These are phyloP conservation scores for Ogataea nonfermentans DNA, from an alignment of 805 yeast genomes.

Conservation along the genomic window DNA sequence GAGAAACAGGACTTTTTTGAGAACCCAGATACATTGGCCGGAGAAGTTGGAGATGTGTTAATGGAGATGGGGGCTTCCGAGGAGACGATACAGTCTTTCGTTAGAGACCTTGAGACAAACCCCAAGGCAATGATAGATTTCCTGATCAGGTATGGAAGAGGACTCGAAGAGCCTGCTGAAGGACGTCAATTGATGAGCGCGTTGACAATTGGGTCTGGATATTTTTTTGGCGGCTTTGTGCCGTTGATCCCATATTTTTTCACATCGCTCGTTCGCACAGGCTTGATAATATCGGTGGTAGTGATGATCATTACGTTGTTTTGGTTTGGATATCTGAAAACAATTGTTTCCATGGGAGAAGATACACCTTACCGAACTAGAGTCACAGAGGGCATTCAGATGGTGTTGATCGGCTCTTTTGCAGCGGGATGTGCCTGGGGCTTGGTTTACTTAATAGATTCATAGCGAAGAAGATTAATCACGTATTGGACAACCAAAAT, in stretches of 20 bases:
- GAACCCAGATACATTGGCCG: slow-evolving; percentile 63
- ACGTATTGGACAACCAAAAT: background rate
- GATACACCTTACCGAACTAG: slow-evolving; percentile 62
- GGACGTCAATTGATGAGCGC: slow-evolving; percentile 88
- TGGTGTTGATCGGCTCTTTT: slow-evolving; percentile 93
- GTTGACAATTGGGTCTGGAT: slow-evolving; percentile 82
- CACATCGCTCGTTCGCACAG: slow-evolving; percentile 68
- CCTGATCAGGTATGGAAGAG: slow-evolving; percentile 83
- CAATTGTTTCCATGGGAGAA: slow-evolving; percentile 79
- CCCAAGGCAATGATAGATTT: slow-evolving; percentile 83
- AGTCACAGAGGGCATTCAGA: slow-evolving; percentile 78
- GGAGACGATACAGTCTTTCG: slow-evolving; percentile 68
- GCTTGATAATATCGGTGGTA: slow-evolving; percentile 68
- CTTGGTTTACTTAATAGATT: slow-evolving; percentile 74
- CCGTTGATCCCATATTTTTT: slow-evolving; percentile 93
- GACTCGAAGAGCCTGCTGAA: slow-evolving; percentile 94
- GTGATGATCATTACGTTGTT: slow-evolving; percentile 86
- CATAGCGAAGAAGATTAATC: slow-evolving; percentile 2
- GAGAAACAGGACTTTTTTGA: slow-evolving; percentile 69
- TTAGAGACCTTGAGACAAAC: slow-evolving; percentile 72
- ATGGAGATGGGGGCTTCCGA: slow-evolving; percentile 71
- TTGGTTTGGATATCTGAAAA: slow-evolving; percentile 82
- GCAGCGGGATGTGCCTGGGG: slow-evolving; percentile 98
- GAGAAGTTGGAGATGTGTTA: slow-evolving; percentile 78
- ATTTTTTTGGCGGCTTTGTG: slow-evolving; percentile 88